Evolutionary conservation across 257 asterid species (phyloP).

Genomic region (Nicotiana otophora): DNA sequence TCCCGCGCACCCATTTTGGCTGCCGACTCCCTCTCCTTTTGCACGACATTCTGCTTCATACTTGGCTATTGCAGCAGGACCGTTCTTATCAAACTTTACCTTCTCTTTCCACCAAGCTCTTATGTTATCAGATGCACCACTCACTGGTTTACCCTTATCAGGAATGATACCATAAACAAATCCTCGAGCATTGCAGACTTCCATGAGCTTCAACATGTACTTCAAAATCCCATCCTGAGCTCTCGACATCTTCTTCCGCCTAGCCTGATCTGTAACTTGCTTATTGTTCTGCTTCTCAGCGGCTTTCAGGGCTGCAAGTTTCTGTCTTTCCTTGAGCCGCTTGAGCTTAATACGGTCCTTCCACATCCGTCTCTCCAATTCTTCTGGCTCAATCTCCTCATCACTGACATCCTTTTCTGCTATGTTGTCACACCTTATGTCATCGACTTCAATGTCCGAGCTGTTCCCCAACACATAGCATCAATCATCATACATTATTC

Average conservation of each 20-base stretch:
- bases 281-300: slow-evolving; percentile 51
- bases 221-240: slow-evolving; percentile 75
- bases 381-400: slow-evolving; percentile 64
- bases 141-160: slow-evolving; percentile 66
- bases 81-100: slow-evolving; percentile 58
- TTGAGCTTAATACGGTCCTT: slow-evolving; percentile 61
- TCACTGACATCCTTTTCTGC: slow-evolving; percentile 67
- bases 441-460: slow-evolving; percentile 59
- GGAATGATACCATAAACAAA: slow-evolving; percentile 71
- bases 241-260: slow-evolving; percentile 64
- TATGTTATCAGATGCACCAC: slow-evolving; percentile 63
- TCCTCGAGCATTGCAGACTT: slow-evolving; percentile 70
- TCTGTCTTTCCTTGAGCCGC: slow-evolving; percentile 57
- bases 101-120: slow-evolving; percentile 85
- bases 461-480: slow-evolving; percentile 30
- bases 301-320: slow-evolving; percentile 46
- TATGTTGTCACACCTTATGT: slow-evolving; percentile 36
- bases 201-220: slow-evolving; percentile 74
- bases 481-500: slow-evolving; percentile 12
- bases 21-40: slow-evolving; percentile 28
- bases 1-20: slow-evolving; percentile 27
- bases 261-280: slow-evolving; percentile 52
- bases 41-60: slow-evolving; percentile 44
- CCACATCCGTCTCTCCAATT: slow-evolving; percentile 68
- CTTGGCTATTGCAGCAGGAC: slow-evolving; percentile 65